Evolutionary conservation across 352 stramenopile genomes (phyloP), one percentile per base, ranked within the genome.

Genomic region (Elongisporangium anandrum): DNA sequence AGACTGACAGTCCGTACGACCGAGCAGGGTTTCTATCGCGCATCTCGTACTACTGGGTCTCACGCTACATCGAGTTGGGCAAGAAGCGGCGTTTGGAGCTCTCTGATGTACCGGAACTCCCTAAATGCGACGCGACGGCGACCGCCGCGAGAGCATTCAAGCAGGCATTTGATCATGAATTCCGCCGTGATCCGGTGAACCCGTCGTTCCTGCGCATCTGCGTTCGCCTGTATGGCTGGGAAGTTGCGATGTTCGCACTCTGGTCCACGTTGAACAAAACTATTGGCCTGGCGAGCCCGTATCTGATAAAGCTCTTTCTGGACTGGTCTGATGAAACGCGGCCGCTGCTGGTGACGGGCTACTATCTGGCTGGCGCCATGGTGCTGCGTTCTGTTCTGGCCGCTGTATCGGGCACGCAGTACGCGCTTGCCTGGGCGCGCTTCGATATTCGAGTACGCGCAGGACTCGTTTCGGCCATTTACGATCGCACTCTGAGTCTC

Each of bases 231-330:
- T 92, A 93, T 45, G 81, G 78, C 4, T 50, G 60, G 4, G 79
- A 95, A 41, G 66, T 93, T 10, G 29, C 73, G 0, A 29, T 66
- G 1, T 93, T 95, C 45, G 81, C 63, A 0, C 54, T 78, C 10
- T 95, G 85, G 85, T 92, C 85, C 20, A 78, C 72, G 2, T 26
- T 57, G 21, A 95, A 95, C 69, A 95, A 91, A 70, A 52, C 70
- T 0, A 74, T 95, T 48, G 77, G 78, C 9, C 54, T 95, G 23
- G 66, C 60, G 52, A 91, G 77, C 41, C 85, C 85, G 5, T 56
- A 92, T n/a, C 59, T 95, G 34, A 73, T 92, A 48, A 95, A 95
- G 60, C 61, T 88, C 41, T 90, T 95, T 48, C 67, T 93, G 1
- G 78, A 91, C 47, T 95, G 85, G 85, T 73, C 85, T 2, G 77